Base-by-base conservation (phyloP, 1,139 yeast species). In the Kurtzmaniella quercitrusa region DNA sequence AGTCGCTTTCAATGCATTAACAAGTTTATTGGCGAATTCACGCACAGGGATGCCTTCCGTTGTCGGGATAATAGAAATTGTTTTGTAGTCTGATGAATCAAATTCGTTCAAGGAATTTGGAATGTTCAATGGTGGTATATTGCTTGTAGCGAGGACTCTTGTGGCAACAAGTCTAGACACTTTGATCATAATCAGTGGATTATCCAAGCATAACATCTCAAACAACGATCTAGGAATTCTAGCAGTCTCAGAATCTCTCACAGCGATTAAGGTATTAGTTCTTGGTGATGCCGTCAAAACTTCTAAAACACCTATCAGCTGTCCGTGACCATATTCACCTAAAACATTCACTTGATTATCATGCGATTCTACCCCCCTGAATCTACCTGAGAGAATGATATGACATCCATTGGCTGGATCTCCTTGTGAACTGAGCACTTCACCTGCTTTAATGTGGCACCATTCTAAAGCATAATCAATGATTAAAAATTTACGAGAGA, bases 381-480 rank as follows among this genome's bases (percentile, higher is more conserved):
- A 73, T 45, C 98, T 75, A 5, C 98, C 98, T 64, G 91, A 91
- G 38, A 93, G 65, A 0, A 93, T 95, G 40, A 91, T 82, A 58
- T 90, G 95, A 42, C 93, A 88, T 15, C 97, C 96, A 59, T 90
- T 93, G 0, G 98, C 96, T 31, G 79, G 78, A 43, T 89, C 95
- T 1, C 91, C 95, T 59, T 93, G 94, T 2, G 81, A 75, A 54
- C 87, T 88, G 23, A 93, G 63, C 0, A 83, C 77, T 44, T 84
- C 84, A 0, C 98, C 96, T 0, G 97, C 94, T 14, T 82, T 82
- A 3, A 88, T 74, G 49, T 89, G 96, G 41, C 93, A 81, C 98
- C 98, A 93, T 60, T 93, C 98, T 42, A 93, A 67, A 0, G 98
- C 96, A 63, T 86, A 88, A 59, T 93, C 98, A 40, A 93, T 77